phyloP scores from a whole-genome alignment of 2,329 filamentous ascomycete genomes.

The Didymella glomerata region DNA sequence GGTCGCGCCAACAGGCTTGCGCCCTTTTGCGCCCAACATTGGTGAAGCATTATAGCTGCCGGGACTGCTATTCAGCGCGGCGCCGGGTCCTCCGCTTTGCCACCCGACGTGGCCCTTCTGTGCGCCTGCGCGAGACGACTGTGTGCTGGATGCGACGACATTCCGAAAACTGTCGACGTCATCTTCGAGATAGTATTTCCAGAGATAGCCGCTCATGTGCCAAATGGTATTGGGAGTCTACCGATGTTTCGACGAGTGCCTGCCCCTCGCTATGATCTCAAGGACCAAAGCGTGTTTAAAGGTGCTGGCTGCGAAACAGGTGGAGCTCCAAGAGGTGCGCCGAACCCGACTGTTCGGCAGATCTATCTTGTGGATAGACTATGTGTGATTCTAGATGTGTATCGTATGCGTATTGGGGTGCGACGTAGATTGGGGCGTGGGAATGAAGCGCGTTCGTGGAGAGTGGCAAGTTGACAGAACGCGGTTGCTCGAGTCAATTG shows the following conservation, averaged over 20 bases:
- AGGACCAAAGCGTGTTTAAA: constrained; percentile 93
- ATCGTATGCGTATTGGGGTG: constrained; percentile 1
- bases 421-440: neutral
- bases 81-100: constrained; percentile 41
- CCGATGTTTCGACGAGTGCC: constrained; percentile 64
- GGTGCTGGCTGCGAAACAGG: constrained; percentile 64
- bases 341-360: constrained; percentile 30
- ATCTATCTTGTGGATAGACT: constrained; percentile 15
- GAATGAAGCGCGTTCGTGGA: neutral
- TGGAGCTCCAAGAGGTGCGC: constrained; percentile 48
- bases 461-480: constrained; percentile 21
- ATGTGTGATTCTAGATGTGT: neutral
- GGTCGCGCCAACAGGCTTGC: constrained; percentile 45
- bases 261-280: constrained; percentile 87
- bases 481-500: constrained; percentile 14
- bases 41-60: constrained; percentile 58
- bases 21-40: constrained; percentile 46
- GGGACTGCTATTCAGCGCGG: constrained; percentile 57
- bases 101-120: constrained; percentile 58
- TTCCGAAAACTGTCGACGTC: constrained; percentile 95
- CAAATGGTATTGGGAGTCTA: constrained; percentile 46
- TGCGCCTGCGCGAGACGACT: constrained; percentile 63
- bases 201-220: constrained; percentile 95
- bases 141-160: constrained; percentile 77
- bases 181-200: constrained; percentile 97